Conservation (phyloP, 2,329 filamentous ascomycete species). For the Simplicillium sp. region DNA sequence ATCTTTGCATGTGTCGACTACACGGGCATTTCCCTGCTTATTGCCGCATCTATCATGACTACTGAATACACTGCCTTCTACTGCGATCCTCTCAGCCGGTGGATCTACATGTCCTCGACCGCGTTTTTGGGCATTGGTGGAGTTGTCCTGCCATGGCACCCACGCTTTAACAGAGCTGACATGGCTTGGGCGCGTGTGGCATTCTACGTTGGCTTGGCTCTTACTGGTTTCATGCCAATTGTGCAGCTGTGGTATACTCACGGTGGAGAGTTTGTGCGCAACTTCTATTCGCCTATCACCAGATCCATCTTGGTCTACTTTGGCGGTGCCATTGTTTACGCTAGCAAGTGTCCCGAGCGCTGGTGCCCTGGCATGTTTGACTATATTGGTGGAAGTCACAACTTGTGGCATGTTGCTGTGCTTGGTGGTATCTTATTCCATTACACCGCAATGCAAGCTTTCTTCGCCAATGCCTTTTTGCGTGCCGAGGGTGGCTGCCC, state of each 20-base stretch:
- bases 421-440: constrained; percentile 95
- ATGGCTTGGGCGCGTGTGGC: constrained; percentile 89
- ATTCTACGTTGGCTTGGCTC: constrained; percentile 81
- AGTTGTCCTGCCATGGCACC: constrained; percentile 91
- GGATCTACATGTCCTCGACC: constrained; percentile 76
- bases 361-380: constrained; percentile 93
- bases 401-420: constrained; percentile 94
- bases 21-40: constrained; percentile 89
- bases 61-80: constrained; percentile 99
- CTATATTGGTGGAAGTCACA: constrained; percentile 91
- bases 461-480: constrained; percentile 72
- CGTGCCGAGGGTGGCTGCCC: constrained; percentile 54
- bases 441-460: constrained; percentile 90
- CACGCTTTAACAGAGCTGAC: constrained; percentile 82
- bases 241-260: constrained; percentile 73
- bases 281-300: constrained; percentile 79
- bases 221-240: constrained; percentile 83
- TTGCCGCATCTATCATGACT: constrained; percentile 94
- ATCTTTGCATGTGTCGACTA: constrained; percentile 98
- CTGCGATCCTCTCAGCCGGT: constrained; percentile 82
- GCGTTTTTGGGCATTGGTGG: constrained; percentile 74
- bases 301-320: constrained; percentile 87
- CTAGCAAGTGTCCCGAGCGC: constrained; percentile 83
- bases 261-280: constrained; percentile 69
- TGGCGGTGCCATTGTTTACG: constrained; percentile 76